Evolutionary conservation across 2,329 filamentous ascomycete genomes (phyloP).

Genomic region (Aureobasidium zeae): DNA sequence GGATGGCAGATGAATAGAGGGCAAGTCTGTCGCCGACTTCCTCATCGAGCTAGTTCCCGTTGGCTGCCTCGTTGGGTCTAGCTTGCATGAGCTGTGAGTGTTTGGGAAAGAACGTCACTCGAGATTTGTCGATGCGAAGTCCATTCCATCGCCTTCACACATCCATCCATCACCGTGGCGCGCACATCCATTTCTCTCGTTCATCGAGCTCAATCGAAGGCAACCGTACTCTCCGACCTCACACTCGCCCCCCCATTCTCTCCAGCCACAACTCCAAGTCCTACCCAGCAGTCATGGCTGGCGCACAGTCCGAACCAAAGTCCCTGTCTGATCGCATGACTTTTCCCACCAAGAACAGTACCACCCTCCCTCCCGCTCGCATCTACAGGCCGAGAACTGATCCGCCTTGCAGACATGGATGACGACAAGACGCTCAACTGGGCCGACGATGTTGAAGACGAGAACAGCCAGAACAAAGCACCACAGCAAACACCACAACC

Average conservation of each 20-base stretch:
- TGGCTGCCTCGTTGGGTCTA: not conserved
- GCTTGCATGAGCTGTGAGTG: too few relatives aligned
- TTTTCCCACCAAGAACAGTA: slow-evolving; percentile 16
- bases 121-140: slow-evolving; percentile 10
- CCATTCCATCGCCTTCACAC: not conserved
- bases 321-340: slow-evolving; percentile 25
- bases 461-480: slow-evolving; percentile 14
- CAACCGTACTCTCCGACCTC: too few relatives aligned
- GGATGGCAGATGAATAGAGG: not conserved
- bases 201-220: too few relatives aligned
- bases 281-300: slow-evolving; percentile 9
- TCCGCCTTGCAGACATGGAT: not conserved
- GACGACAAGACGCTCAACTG: slow-evolving; percentile 22
- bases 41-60: too few relatives aligned
- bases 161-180: not conserved
- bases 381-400: not conserved
- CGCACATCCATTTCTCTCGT: not conserved
- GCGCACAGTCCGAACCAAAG: slow-evolving; percentile 10
- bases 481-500: slow-evolving; percentile 2
- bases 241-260: too few relatives aligned
- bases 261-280: not conserved
- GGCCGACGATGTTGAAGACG: slow-evolving; percentile 26
- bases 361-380: not conserved
- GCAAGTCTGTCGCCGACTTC: not conserved
- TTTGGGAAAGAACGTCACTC: slow-evolving; percentile 9